phyloP scores from a whole-genome alignment of 305 asterid species.

The Fraxinus nigra region DNA sequence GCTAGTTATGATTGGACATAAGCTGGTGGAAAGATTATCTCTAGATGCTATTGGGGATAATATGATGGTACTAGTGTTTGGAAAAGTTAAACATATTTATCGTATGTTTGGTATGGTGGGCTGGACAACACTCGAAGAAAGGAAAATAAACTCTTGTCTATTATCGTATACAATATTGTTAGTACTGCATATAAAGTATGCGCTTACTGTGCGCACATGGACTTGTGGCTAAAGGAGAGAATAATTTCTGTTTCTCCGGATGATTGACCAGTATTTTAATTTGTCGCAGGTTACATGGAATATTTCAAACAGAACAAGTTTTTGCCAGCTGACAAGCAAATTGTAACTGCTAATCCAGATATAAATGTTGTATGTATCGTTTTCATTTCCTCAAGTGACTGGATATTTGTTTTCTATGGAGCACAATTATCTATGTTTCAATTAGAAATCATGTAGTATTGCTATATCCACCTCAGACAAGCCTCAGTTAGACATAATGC shows the following conservation, averaged over 20 bases:
- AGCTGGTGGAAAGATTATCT: neutral
- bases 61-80: neutral
- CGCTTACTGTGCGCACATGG: neutral
- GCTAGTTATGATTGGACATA: neutral
- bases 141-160: neutral
- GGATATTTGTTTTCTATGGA: neutral
- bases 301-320: conserved; percentile 95
- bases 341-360: conserved; percentile 90
- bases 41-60: neutral
- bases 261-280: too few relatives aligned
- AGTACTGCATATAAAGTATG: neutral
- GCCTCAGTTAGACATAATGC: neutral
- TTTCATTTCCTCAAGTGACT: neutral
- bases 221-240: neutral
- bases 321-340: conserved; percentile 82
- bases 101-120: neutral
- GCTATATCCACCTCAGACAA: neutral
- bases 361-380: conserved; percentile 57
- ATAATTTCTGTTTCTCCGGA: conserved; percentile 2
- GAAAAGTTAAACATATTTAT: neutral
- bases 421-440: neutral
- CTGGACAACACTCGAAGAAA: neutral
- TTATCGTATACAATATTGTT: neutral
- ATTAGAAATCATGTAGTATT: neutral
- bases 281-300: conserved; percentile 80